A percentile compares a stretch with the other conserved stretches of the same genome.
Conservation (phyloP, 352 stramenopile species). For the Phytophthora cryptogea region DNA sequence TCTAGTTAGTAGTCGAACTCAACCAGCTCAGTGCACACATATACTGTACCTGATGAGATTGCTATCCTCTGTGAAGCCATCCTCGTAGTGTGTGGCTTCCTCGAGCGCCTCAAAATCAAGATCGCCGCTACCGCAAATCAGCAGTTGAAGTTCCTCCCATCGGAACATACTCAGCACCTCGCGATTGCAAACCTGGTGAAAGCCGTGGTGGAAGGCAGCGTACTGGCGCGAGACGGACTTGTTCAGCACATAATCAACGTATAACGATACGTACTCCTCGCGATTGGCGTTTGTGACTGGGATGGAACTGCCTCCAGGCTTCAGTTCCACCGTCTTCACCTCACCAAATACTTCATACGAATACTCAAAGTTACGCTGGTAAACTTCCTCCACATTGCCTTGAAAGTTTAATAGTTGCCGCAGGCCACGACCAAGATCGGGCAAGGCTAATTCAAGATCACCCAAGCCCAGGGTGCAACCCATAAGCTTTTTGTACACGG, state of each 20-base stretch:
- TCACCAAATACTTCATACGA: conserved; percentile 83
- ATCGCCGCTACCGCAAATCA: conserved; percentile 76
- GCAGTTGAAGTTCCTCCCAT: conserved; percentile 79
- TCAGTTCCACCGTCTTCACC: conserved; percentile 80
- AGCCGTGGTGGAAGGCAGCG: conserved; percentile 72
- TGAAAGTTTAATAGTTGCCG: conserved; percentile 71
- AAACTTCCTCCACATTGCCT: conserved; percentile 71
- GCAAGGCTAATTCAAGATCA: conserved; percentile 64
- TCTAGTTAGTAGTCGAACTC: background rate
- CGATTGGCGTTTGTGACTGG: conserved; percentile 69
- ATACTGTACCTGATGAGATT: conserved; percentile 50
- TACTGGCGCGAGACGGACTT: conserved; percentile 67
- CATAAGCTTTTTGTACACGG: conserved; percentile 88
- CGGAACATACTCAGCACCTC: conserved; percentile 79
- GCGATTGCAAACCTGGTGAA: conserved; percentile 74
- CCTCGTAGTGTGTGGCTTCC: conserved; percentile 75
- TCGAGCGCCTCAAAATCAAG: conserved; percentile 82
- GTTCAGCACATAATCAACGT: conserved; percentile 77
- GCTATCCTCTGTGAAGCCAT: conserved; percentile 73
- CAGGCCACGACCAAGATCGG: conserved; percentile 64
- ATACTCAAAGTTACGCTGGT: conserved; percentile 77
- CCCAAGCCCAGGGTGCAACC: conserved; percentile 47
- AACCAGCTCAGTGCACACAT: background rate
- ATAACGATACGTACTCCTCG: conserved; percentile 73
- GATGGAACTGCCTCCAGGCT: conserved; percentile 58